Evolutionary conservation across 495 filamentous ascomycete species (phyloP), one percentile per base, ranked within the genome.

Genomic region (Tuber melanosporum): DNA sequence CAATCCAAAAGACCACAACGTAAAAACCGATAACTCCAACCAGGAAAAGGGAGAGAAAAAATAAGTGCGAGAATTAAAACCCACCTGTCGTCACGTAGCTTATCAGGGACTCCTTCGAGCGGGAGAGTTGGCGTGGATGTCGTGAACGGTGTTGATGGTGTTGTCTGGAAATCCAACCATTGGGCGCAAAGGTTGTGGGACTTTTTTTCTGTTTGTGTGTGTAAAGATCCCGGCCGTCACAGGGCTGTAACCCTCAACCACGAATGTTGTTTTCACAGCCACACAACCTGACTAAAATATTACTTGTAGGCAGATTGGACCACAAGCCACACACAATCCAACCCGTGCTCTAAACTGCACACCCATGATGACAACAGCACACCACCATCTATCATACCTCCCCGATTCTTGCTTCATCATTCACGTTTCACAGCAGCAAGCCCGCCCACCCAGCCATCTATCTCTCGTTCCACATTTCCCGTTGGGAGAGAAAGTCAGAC

Each of bases 71-170:
- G 32, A 78, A 66, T 73, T 19, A 79, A 78, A 69, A 71, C 49
- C 76, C 75, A 80, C 78, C 78, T 80, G 41, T 80, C 71, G 74
- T 80, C 71, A 80, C 77, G 78, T 80, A 80, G 71, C 49, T 44
- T 80, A 80, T 80, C 71, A 42, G 71, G 72, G 77, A 71, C 78
- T 76, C 75, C 71, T 47, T 74, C 57, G 26, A 52, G 66, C 71
- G 72, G 62, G 76, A 76, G 46, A n/a, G 57, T 74, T 74, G 57
- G 71, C 73, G 77, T 74, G 73, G 73, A 47, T 79, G 69, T 80
- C 70, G 75, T 78, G 75, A 70, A 43, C 75, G 75, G 70, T 36
- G 70, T 57, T 46, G 71, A 73, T 44, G 32, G 78, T 72, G 76
- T 78, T 73, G 71, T 75, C 75, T 73, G 70, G 46, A 80, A 80